Base-by-base conservation (phyloP, 2,329 filamentous ascomycete genomes). In the Penicillium corylophilum region DNA sequence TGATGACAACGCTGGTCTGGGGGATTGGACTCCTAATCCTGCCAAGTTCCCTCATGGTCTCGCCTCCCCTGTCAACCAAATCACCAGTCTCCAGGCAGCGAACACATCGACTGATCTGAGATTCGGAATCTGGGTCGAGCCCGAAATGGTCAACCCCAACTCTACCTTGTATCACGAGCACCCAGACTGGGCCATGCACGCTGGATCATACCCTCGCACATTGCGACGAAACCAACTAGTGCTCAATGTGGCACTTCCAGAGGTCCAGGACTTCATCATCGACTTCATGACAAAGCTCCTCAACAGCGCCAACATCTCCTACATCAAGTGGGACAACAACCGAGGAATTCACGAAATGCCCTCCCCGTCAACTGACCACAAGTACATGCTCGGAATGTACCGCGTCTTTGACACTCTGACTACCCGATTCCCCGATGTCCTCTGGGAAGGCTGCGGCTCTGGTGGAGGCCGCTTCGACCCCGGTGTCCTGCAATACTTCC, bases 281-380 rank as follows among this genome's bases (percentile, higher is more conserved):
- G 66, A 74, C 0, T 74, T 77, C 0, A 72, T 87, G 3, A 77
- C 82, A 2, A 69, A 73, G 3, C 74, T 87, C 6, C 75, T 87
- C 16, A 72, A 79, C 40, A 78, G 72, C 1, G 77, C 78, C 0
- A 71, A 79, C 22, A 79, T 87, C 42, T 69, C 71, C 9, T 87
- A 87, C 54, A 77, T 87, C 54, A 87, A 87, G 58, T 87, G 84
- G 84, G 84, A 87, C 57, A 84, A 86, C 66, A 87, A 87, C 68
- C 74, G 84, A 5, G 83, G 78, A 1, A 83, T 86, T 40, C 82
- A 86, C 61, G 83, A 87, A 65, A 77, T 76, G 41, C 70, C 82
- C 0, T 75, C 74, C 0, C 82, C 83, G 0, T 73, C 76, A 1
- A 78, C 76, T 6, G 71, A 79, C 57, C 82, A 87, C 63, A 69